phyloP scores from a whole-genome alignment of 2,329 filamentous ascomycete genomes.

The Verticillium albo-atrum region DNA sequence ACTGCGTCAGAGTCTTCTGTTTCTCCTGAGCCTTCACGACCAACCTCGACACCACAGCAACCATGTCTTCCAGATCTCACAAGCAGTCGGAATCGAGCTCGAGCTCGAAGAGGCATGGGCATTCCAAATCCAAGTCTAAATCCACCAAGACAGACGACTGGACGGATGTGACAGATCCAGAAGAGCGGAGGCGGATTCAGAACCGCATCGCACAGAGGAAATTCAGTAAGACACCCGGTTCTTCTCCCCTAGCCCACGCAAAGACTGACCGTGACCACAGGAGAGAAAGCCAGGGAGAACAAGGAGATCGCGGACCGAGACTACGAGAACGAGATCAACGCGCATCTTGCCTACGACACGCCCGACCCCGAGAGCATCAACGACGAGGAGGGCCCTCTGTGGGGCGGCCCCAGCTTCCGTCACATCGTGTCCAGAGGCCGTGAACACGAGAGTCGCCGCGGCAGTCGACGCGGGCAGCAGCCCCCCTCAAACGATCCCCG shows the following conservation, averaged over 20 bases:
- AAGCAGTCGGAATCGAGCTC: constrained; percentile 17
- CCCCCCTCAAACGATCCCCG: constrained; percentile 24
- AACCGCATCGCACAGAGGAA: constrained; percentile 74
- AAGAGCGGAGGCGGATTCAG: constrained; percentile 69
- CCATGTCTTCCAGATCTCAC: constrained; percentile 25
- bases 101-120: constrained; percentile 19
- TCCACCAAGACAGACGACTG: constrained; percentile 55
- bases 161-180: constrained; percentile 64
- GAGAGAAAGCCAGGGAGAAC: constrained; percentile 65
- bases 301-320: constrained; percentile 63
- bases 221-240: constrained; percentile 55
- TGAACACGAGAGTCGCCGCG: constrained; percentile 40
- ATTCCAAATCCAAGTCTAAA: constrained; percentile 33
- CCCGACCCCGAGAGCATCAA: constrained; percentile 49
- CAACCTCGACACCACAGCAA: constrained; percentile 11
- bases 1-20: neutral
- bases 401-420: constrained; percentile 64
- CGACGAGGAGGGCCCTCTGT: constrained; percentile 62
- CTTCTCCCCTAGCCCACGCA: neutral
- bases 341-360: constrained; percentile 59
- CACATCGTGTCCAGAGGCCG: constrained; percentile 47
- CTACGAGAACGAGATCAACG: constrained; percentile 57
- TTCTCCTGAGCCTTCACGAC: neutral
- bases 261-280: constrained; percentile 31
- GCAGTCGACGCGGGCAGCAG: constrained; percentile 31